Conservation (phyloP, 2,329 filamentous ascomycete species). For the Teratosphaeria pseudoeucalypti region DNA sequence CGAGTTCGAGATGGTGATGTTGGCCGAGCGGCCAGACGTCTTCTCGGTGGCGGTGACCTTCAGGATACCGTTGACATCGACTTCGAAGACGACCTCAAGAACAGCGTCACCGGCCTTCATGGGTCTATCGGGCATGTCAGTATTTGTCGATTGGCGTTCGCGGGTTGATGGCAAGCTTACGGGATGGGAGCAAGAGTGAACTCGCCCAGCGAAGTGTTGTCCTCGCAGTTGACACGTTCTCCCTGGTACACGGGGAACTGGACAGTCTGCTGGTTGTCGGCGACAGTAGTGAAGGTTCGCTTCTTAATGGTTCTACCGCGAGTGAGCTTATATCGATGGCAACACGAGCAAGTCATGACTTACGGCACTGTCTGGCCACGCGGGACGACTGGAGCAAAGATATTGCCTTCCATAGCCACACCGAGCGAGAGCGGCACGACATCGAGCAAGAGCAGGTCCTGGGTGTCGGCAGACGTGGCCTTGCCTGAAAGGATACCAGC, state of each 20-base stretch:
- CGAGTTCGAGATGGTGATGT: constrained; percentile 99
- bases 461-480: constrained; percentile 88
- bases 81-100: constrained; percentile 96
- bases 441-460: constrained; percentile 89
- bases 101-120: constrained; percentile 94
- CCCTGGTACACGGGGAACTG: constrained; percentile 51
- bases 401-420: constrained; percentile 99
- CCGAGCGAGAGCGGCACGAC: constrained; percentile 93
- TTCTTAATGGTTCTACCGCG: neutral
- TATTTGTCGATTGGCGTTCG: neutral
- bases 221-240: constrained; percentile 94
- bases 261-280: constrained; percentile 46
- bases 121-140: constrained; percentile 45
- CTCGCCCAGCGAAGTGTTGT: constrained; percentile 95
- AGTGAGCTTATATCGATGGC: constrained; percentile 1
- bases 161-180: neutral
- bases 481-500: constrained; percentile 98
- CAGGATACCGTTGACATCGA: constrained; percentile 93
- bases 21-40: constrained; percentile 92
- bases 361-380: constrained; percentile 36
- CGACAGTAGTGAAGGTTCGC: constrained; percentile 75
- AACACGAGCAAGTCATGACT: neutral
- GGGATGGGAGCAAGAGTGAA: constrained; percentile 73
- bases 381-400: constrained; percentile 87
- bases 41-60: constrained; percentile 99